These are phyloP conservation scores for Globisporangium takayamanum DNA, from an alignment of 352 stramenopile genomes.

Conservation along the genomic window DNA sequence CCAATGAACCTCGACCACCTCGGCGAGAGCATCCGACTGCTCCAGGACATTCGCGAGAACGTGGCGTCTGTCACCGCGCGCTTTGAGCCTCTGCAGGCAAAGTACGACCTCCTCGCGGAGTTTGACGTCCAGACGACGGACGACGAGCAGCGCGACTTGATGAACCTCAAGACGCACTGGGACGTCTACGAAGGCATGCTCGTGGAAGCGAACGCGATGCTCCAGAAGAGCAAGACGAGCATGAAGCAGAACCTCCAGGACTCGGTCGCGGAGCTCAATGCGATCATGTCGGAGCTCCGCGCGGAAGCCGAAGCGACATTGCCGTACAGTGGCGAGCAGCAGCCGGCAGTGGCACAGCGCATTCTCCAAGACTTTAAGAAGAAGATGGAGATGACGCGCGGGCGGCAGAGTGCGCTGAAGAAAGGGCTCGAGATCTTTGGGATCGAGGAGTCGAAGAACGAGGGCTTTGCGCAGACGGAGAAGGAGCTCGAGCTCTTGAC, in stretches of 20 bases:
- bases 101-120: conserved; percentile 82
- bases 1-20: conserved; percentile 89
- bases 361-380: conserved; percentile 86
- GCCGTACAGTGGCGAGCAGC: conserved; percentile 66
- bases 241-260: conserved; percentile 95
- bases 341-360: conserved; percentile 39
- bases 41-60: conserved; percentile 85
- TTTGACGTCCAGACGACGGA: conserved; percentile 88
- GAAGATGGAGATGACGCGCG: conserved; percentile 78
- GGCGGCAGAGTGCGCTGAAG: conserved; percentile 67
- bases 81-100: conserved; percentile 82
- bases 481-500: conserved; percentile 86
- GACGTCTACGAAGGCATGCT: conserved; percentile 83
- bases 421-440: conserved; percentile 92
- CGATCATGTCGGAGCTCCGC: conserved; percentile 75
- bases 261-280: conserved; percentile 81
- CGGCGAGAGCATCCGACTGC: conserved; percentile 85
- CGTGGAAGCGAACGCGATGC: conserved; percentile 79
- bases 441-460: conserved; percentile 85
- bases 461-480: conserved; percentile 80
- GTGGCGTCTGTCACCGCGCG: conserved; percentile 56
- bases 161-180: conserved; percentile 70
- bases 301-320: conserved; percentile 67
- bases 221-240: conserved; percentile 91
- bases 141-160: conserved; percentile 73